phyloP scores from a whole-genome alignment of 257 asterid species.

The Handroanthus guayacan region DNA sequence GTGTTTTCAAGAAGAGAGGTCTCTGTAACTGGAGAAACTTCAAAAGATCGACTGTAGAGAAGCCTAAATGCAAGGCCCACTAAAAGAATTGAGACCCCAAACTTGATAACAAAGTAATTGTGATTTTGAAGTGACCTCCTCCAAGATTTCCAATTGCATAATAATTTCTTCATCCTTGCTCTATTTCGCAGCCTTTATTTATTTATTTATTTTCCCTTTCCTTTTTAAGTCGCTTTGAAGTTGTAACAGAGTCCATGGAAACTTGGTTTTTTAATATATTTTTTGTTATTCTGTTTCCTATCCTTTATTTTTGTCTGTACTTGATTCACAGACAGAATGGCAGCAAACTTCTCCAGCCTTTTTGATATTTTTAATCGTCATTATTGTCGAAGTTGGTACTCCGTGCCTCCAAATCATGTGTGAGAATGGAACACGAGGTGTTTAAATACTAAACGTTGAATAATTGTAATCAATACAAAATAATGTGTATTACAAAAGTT shows the following conservation, averaged over 20 bases:
- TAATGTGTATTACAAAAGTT: too few relatives aligned
- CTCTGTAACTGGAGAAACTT: constrained; percentile 43
- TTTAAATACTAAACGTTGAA: too few relatives aligned
- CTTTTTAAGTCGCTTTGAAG: neutral
- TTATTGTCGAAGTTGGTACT: too few relatives aligned
- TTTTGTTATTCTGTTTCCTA: too few relatives aligned
- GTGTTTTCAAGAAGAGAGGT: constrained; percentile 41
- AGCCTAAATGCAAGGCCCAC: constrained; percentile 63
- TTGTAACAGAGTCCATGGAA: neutral
- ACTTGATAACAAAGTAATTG: constrained; percentile 53
- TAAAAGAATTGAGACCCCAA: constrained; percentile 58
- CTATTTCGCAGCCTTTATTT: neutral
- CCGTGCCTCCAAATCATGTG: too few relatives aligned
- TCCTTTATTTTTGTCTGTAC: too few relatives aligned
- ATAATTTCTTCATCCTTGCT: constrained; percentile 45
- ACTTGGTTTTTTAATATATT: neutral
- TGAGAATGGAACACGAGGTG: too few relatives aligned
- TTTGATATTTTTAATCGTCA: too few relatives aligned
- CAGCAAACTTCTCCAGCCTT: too few relatives aligned
- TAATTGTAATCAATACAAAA: too few relatives aligned
- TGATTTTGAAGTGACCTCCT: constrained; percentile 46
- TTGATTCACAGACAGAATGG: too few relatives aligned
- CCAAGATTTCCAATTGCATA: constrained; percentile 54
- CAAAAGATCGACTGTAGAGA: constrained; percentile 50
- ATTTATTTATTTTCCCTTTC: neutral